Base-by-base conservation (phyloP, 1,284 basidiomycete species). In the Puccinia polysora region DNA sequence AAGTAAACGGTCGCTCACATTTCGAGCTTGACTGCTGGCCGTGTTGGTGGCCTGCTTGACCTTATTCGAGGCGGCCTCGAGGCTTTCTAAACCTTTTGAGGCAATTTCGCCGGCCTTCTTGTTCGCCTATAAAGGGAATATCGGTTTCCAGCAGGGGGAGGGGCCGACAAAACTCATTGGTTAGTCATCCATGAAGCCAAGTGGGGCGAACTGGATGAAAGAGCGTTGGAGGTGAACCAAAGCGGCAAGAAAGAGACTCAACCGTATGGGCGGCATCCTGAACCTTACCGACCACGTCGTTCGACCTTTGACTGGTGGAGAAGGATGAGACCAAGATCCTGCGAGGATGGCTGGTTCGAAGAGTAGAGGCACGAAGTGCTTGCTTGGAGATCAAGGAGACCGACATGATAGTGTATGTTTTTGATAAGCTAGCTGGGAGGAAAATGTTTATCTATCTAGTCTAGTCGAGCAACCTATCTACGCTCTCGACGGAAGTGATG, bases 21-120 rank as follows among this genome's bases (percentile, higher is more conserved):
- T 64, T 6, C 49, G 43, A 18, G 62, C 62, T 47, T 64, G 62
- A 15, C 45, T 28, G 23, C 40, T 64, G 20, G 32, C 62, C 18
- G 62, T 34, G n/a, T 20, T 32, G 20, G 62, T 43, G 30, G 62
- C 62, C 62, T 47, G 49, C 28, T 49, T 64, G 23, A 64, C 62
- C 34, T 49, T 64, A 25, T 49, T 38, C 2, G 43, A 49, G 7
- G 62, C 62, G 2, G 62, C 43, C 45, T 64, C 62, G 14, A 64
- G 62, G 49, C 23, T 64, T n/a, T 64, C 62, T 4, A 64, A 25
- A n/a, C 62, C 20, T 50, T 64, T 64, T 1, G 62, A 64, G 0
- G 62, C 62, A 4, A 47, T 30, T n/a, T 64, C 45, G 28, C 62
- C 45, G 20, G 62, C 62, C 18, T 64, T 64, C 62, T 64, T 64